Conservation (phyloP, 352 stramenopile genomes). For the Elongisporangium senticosum region DNA sequence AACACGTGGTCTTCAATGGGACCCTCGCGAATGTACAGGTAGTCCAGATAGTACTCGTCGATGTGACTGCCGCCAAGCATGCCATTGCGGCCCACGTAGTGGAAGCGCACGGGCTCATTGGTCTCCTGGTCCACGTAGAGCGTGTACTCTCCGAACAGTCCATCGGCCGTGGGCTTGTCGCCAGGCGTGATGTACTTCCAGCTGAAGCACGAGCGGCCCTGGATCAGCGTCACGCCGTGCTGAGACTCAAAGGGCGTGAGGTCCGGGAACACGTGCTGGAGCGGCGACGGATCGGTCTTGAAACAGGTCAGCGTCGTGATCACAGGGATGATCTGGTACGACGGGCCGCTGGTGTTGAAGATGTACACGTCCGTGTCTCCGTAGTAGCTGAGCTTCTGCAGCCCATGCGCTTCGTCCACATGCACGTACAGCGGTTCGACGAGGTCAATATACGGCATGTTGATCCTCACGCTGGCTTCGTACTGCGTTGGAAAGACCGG, state of each 20-base stretch:
- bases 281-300: conserved; percentile 35
- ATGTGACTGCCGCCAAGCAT: conserved; percentile 86
- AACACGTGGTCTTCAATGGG: conserved; percentile 66
- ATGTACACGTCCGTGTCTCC: conserved; percentile 86
- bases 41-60: conserved; percentile 89
- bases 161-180: conserved; percentile 46
- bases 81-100: conserved; percentile 82
- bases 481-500: conserved; percentile 79
- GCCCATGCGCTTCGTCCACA: conserved; percentile 57
- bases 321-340: conserved; percentile 81
- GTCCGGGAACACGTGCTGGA: conserved; percentile 85
- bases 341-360: conserved; percentile 72
- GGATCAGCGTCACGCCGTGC: conserved; percentile 69
- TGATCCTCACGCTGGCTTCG: conserved; percentile 81
- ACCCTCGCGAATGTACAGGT: conserved; percentile 78
- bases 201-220: conserved; percentile 68
- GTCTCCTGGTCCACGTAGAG: conserved; percentile 78
- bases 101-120: conserved; percentile 75
- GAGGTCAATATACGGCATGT: conserved; percentile 88
- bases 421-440: conserved; percentile 85
- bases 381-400: conserved; percentile 87
- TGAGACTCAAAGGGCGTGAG: conserved; percentile 80
- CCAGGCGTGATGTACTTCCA: conserved; percentile 76
- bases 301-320: conserved; percentile 78
- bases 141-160: conserved; percentile 79